Evolutionary conservation across 2,329 filamentous ascomycete species (phyloP).

Genomic region (Diaporthe sp.): DNA sequence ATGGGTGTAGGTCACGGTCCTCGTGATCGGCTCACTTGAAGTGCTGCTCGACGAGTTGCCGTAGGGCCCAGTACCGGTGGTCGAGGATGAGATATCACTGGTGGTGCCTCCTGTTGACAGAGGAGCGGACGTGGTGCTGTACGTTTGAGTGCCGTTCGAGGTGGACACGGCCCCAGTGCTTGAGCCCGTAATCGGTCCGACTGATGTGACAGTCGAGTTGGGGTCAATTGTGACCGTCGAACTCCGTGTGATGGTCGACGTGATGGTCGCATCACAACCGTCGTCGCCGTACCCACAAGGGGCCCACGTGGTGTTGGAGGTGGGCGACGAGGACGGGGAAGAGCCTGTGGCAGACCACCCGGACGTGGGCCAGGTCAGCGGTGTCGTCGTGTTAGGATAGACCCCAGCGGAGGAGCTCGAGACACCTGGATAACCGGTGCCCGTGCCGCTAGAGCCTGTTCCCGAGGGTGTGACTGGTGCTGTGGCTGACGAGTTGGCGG

Average conservation of each 20-base stretch:
- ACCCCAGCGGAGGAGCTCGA: conserved; percentile 1
- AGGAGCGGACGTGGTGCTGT: conserved; percentile 5
- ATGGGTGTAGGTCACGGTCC: conserved; percentile 6
- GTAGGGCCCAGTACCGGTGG: neutral
- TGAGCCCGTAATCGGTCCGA: neutral
- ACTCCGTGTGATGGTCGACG: conserved; percentile 25
- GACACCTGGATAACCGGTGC: conserved; percentile 18
- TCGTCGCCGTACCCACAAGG: conserved; percentile 19
- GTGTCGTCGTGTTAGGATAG: conserved; percentile 34
- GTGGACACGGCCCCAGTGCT: neutral
- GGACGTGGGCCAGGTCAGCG: conserved; percentile 36
- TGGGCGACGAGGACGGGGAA: conserved; percentile 15
- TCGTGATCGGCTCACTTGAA: neutral
- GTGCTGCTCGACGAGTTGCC: conserved; percentile 16
- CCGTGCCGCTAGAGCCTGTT: conserved; percentile 23
- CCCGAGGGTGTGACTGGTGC: neutral
- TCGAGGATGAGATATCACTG: neutral
- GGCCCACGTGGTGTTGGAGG: neutral
- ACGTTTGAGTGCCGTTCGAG: neutral
- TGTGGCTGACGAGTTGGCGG: conserved; percentile 10
- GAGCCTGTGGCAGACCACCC: conserved; percentile 35
- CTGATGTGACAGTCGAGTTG: conserved; percentile 13
- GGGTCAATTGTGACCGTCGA: conserved; percentile 2
- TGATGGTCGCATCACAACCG: conserved; percentile 21
- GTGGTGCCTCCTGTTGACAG: conserved; percentile 15